Conservation (phyloP, 202 grass and related monocot species). For the Setaria italica region DNA sequence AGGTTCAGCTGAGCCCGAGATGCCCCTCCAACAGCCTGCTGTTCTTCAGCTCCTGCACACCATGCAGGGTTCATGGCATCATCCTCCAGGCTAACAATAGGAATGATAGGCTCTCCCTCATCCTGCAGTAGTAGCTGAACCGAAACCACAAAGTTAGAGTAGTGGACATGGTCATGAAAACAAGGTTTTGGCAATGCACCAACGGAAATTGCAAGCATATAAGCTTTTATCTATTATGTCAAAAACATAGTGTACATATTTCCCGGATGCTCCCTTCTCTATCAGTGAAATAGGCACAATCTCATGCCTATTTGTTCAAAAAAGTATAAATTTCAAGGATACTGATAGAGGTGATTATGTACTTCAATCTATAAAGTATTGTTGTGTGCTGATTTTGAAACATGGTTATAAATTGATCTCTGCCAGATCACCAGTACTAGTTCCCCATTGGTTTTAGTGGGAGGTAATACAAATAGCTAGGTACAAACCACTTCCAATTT, state of each 20-base stretch:
- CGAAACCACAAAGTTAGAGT: conserved; percentile 21
- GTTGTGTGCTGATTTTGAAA: not conserved
- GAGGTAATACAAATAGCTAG: not conserved
- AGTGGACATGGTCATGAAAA: not conserved
- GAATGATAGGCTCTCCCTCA: conserved; percentile 35
- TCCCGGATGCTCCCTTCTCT: not conserved
- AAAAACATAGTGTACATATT: conserved; percentile 14
- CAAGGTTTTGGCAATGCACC: not conserved
- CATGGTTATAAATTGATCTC: not conserved
- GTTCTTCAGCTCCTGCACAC: conserved; percentile 46
- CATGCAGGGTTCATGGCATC: conserved; percentile 51
- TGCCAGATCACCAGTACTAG: not conserved
- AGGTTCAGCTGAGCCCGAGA: conserved; percentile 29
- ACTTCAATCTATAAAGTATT: not conserved
- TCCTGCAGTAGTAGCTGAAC: conserved; percentile 18
- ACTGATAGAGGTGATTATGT: not conserved
- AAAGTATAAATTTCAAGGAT: not conserved
- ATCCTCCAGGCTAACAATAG: conserved; percentile 47
- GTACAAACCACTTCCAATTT: conserved; percentile 16
- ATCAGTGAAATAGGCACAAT: not conserved
- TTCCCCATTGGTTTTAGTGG: not conserved
- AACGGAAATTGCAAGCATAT: conserved; percentile 9
- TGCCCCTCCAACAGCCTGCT: conserved; percentile 42
- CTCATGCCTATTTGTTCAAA: not conserved
- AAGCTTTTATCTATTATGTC: not conserved